Evolutionary conservation across 78 protist genomes (phyloP), one percentile per base, ranked within the genome.

Genomic region (Emiliania huxleyi): DNA sequence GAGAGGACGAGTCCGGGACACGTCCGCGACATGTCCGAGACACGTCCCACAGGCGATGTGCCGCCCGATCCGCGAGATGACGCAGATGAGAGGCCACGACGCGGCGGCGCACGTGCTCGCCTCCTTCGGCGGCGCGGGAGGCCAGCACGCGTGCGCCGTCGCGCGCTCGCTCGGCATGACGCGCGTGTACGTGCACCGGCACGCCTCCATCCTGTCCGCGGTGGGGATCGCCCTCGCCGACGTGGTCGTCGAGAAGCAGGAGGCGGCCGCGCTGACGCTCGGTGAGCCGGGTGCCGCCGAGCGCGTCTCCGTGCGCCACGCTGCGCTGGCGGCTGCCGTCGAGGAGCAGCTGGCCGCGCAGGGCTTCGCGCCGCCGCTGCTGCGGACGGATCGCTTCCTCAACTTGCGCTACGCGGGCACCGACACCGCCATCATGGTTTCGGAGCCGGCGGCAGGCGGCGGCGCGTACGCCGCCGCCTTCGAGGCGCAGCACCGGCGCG

Each of bases 41-140:
- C n/a, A n/a, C n/a, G n/a, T n/a, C n/a, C n/a, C n/a, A n/a, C n/a
- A n/a, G n/a, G n/a, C 98, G 25, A 98, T 98, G 99, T 94, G 97
- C 87, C 84, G 99, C 15, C 99, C 99, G 12, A 96, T 98, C 43
- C 92, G 98, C 75, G 83, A 91, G 2, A 83, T 98, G 19, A 98
- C 99, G 0, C 98, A 96, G 42, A 95, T 98, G 15, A 94, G 94
- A 21, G 99, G 96, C 8, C 46, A 46, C 55, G 49, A 35, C 25
- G n/a, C 94, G 19, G 23, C 94, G 22, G 90, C 88, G 11, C 99
- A 98, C 95, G 91, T 90, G 22, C 95, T 98, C 25, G 85, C 97
- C 0, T 95, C 97, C 91, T 98, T 98, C 92, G 99, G 99, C 42
- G 99, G 99, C 25, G 99, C 99, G 0, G 99, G 98, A 29, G 40